These are phyloP conservation scores for Debaryomyces subglobosus DNA, from an alignment of 1,139 yeast genomes.

Conservation along the genomic window DNA sequence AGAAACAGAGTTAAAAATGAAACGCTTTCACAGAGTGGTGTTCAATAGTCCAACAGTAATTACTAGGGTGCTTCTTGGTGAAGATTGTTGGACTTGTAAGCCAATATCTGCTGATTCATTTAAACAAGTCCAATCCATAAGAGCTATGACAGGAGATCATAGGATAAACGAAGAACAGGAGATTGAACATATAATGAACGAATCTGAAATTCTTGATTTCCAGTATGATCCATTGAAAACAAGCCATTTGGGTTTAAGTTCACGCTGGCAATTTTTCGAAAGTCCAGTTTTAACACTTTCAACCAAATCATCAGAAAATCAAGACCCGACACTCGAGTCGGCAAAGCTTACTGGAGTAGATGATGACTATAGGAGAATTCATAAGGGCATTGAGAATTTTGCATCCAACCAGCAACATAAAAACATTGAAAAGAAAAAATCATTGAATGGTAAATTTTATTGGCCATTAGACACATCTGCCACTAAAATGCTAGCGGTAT, in stretches of 20 bases:
- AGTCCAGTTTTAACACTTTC: constrained; percentile 25
- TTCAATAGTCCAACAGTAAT: constrained; percentile 30
- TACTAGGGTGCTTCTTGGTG: constrained; percentile 39
- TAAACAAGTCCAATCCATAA: constrained; percentile 49
- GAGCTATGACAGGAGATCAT: constrained; percentile 51
- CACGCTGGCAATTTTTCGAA: constrained; percentile 44
- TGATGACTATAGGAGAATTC: constrained; percentile 41
- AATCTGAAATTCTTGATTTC: constrained; percentile 39
- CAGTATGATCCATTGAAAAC: constrained; percentile 39
- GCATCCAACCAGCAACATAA: neutral
- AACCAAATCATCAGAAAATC: constrained; percentile 1
- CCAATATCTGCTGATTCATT: constrained; percentile 45
- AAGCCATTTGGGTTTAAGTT: constrained; percentile 51
- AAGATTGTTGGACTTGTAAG: constrained; percentile 60
- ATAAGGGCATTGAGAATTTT: constrained; percentile 22
- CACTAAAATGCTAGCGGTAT: constrained; percentile 38
- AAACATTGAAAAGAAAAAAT: constrained; percentile 6
- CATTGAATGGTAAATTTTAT: constrained; percentile 19
- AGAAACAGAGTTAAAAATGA: constrained; percentile 9
- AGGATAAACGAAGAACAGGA: constrained; percentile 35
- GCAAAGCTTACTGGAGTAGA: constrained; percentile 33
- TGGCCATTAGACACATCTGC: constrained; percentile 10
- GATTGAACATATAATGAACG: constrained; percentile 30
- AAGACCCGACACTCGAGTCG: constrained; percentile 12
- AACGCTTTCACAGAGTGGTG: constrained; percentile 25